Percentiles rank a stretch among this genome's conserved stretches.
These are phyloP conservation scores for Austroboletus novae-zelandiae DNA, from an alignment of 1,284 basidiomycete species.

Conservation along the genomic window DNA sequence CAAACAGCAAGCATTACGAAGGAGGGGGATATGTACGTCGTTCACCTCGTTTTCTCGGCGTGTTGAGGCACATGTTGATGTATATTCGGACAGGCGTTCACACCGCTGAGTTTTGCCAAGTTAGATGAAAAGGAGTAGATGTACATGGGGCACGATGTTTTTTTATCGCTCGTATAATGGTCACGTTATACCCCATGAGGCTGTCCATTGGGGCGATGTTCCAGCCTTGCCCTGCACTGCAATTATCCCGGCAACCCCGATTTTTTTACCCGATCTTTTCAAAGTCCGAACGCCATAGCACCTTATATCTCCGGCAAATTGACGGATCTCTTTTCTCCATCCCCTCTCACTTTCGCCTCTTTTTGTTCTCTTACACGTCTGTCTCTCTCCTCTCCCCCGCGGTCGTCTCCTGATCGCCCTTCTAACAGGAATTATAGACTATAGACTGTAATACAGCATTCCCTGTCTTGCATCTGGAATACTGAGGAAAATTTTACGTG, in stretches of 20 bases:
- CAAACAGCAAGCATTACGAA: conserved; percentile 95
- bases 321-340: conserved; percentile 13
- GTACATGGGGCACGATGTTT: neutral
- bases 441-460: conserved; percentile 53
- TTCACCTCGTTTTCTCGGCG: conserved; percentile 20
- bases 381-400: conserved; percentile 3
- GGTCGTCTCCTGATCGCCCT: conserved; percentile 8
- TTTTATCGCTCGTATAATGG: conserved; percentile 3
- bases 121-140: conserved; percentile 38
- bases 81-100: conserved; percentile 51
- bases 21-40: conserved; percentile 82
- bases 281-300: conserved; percentile 26
- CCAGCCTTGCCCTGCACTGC: neutral
- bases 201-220: conserved; percentile 9
- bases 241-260: neutral
- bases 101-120: conserved; percentile 62
- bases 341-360: conserved; percentile 33
- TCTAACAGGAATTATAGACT: conserved; percentile 48
- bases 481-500: conserved; percentile 31
- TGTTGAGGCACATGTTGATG: conserved; percentile 32
- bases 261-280: conserved; percentile 20
- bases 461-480: conserved; percentile 45
- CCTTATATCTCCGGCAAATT: conserved; percentile 15
- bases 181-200: conserved; percentile 16
- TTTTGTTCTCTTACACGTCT: conserved; percentile 49